Evolutionary conservation across 1,139 yeast species (phyloP), one percentile per base, ranked within the genome.

Genomic region (Spencermartinsiella ligniputridi): DNA sequence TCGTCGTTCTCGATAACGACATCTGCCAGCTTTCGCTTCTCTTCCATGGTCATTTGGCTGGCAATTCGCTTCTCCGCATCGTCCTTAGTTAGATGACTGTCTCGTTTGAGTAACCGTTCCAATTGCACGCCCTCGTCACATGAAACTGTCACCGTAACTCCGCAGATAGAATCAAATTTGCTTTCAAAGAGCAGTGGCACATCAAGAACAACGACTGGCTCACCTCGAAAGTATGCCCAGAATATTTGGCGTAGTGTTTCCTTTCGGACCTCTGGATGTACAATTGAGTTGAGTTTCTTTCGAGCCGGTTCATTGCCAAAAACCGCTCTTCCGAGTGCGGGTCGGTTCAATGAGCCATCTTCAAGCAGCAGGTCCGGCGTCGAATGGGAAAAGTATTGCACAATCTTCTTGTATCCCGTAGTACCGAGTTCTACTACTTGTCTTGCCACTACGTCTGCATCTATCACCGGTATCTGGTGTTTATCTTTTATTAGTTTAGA

Each of bases 171-270:
- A 59, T 87, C 79, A 53, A 92, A 70, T 1, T 80, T 78, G 29
- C 89, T 75, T 61, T 94, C 98, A 64, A 86, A 92, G 22, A 94
- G 69, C 34, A 94, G 68, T 0, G 99, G 99, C 1, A 92, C 92
- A 58, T 94, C 99, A 47, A 92, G 66, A 0, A 94, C 69, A 12
- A 90, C 89, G 58, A 88, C 56, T 13, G 70, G 63, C 35, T 66
- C 52, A 9, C 79, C 67, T 59, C 63, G 45, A 59, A 77, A 12
- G 71, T 88, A 90, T n/a, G 79, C 79, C 45, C 54, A 50, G 2
- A 83, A 40, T 1, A 88, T 68, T 55, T 76, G 79, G 64, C 74
- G 67, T 4, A 78, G 63, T 57, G 90, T 88, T 47, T 79, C 84
- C 52, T 69, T 69, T 42, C 88, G 76, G 1, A 94, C 92, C 3